phyloP scores from a whole-genome alignment of 768 basidiomycete species.

The Macrolepiota albuminosa region DNA sequence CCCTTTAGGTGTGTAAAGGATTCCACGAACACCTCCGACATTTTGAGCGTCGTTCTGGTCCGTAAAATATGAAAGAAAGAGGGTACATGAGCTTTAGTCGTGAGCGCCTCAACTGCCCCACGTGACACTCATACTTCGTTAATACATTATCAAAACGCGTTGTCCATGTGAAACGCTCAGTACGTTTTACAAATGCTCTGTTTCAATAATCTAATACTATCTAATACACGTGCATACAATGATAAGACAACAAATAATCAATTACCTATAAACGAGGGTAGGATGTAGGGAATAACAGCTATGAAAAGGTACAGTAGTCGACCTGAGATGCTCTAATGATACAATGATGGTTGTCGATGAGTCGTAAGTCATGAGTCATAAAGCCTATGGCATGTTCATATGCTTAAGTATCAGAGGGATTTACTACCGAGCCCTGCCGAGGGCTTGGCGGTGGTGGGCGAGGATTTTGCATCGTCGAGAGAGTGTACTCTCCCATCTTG shows the following conservation, averaged over 20 bases:
- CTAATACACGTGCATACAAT: background rate
- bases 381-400: background rate
- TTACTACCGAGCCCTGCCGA: constrained; percentile 9
- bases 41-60: constrained; percentile 17
- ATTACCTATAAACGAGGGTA: background rate
- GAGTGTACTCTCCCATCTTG: constrained; percentile 27
- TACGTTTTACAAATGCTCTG: background rate
- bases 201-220: background rate
- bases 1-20: constrained; percentile 70
- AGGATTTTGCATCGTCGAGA: constrained; percentile 17
- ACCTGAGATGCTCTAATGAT: constrained; percentile 8
- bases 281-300: background rate
- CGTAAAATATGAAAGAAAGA: background rate
- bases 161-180: background rate
- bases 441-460: constrained; percentile 17
- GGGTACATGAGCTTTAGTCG: background rate
- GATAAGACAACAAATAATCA: background rate
- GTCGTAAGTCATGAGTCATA: constrained; percentile 1
- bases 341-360: background rate
- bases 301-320: constrained; percentile 3
- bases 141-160: background rate
- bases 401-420: background rate
- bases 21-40: constrained; percentile 57
- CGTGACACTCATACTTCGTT: background rate
- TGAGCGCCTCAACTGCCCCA: background rate